Evolutionary conservation across 345 rosid species (phyloP).

Genomic region (Syzygium aqueum): DNA sequence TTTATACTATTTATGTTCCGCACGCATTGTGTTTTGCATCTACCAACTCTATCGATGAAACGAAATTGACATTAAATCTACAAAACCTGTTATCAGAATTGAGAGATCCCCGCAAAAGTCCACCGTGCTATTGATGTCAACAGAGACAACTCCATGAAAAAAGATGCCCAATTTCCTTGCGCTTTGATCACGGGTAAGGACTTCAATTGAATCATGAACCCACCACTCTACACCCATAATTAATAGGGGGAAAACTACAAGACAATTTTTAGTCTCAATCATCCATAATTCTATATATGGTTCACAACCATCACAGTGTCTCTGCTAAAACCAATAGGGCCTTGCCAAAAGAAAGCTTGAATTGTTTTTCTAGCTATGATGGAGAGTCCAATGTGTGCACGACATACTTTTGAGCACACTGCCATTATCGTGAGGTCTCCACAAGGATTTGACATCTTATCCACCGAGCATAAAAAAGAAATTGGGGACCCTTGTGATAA

Average conservation of each 20-base stretch:
- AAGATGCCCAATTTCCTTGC: background rate
- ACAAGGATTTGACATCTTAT: slow-evolving; percentile 1
- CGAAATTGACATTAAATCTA: background rate
- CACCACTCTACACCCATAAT: background rate
- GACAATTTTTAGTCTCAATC: background rate
- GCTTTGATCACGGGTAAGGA: background rate
- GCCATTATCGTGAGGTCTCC: background rate
- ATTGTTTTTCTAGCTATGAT: background rate
- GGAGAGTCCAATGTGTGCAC: background rate
- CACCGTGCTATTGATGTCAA: background rate
- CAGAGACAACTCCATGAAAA: background rate
- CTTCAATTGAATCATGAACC: background rate
- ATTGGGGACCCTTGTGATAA: background rate
- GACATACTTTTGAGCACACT: background rate
- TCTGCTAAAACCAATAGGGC: background rate
- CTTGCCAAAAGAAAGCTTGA: background rate
- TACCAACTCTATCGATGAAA: background rate
- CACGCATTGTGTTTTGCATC: background rate
- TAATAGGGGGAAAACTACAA: background rate
- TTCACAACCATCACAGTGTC: background rate
- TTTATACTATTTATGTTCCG: background rate
- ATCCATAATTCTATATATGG: background rate
- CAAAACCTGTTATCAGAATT: background rate
- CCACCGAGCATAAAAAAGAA: background rate
- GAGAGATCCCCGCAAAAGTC: background rate